phyloP scores from a whole-genome alignment of 225 moss, liverwort and hornwort genomes.

The Climacium dendroides region DNA sequence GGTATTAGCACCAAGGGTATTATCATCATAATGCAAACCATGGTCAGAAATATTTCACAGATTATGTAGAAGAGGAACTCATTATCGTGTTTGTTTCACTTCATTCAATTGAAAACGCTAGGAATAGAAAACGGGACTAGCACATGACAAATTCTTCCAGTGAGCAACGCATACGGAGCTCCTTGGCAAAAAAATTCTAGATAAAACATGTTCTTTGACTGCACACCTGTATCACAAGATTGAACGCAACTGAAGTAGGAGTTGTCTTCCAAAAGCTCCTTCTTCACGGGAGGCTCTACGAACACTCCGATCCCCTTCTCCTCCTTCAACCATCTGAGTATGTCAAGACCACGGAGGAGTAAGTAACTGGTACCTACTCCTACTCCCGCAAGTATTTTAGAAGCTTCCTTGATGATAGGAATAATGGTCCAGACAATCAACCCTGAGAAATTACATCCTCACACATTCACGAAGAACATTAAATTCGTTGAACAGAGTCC shows the following conservation, averaged over 20 bases:
- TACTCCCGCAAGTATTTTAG: background rate
- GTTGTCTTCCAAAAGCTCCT: conserved; percentile 51
- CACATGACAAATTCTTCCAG: background rate
- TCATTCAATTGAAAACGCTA: background rate
- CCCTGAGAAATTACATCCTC: background rate
- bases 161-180: background rate
- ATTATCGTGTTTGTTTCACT: background rate
- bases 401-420: background rate
- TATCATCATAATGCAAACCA: background rate
- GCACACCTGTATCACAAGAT: conserved; percentile 54
- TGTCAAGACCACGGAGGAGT: conserved; percentile 1
- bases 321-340: conserved; percentile 75
- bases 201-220: background rate
- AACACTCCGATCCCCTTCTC: conserved; percentile 55
- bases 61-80: background rate
- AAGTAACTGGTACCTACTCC: background rate
- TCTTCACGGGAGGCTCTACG: conserved; percentile 48
- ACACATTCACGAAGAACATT: background rate
- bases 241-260: conserved; percentile 50
- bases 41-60: background rate
- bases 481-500: background rate
- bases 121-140: background rate
- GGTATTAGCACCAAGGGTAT: background rate
- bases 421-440: background rate
- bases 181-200: background rate